Evolutionary conservation across 116 monocot genomes (phyloP), one percentile per base, ranked within the genome.

Genomic region (Trichopus zeylanicus): DNA sequence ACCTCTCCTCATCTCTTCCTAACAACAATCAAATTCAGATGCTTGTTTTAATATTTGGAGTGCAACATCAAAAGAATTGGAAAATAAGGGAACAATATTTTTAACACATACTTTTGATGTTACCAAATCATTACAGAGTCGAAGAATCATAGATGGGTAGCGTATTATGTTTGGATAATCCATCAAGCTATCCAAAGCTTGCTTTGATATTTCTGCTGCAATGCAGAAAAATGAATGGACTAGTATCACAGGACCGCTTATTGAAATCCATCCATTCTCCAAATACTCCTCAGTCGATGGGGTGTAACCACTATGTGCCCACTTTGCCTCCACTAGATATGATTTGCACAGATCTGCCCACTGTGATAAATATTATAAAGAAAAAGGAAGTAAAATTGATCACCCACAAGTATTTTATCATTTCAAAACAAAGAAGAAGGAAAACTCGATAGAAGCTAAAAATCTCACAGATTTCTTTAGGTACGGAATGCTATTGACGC

Each of bases 111-210:
- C 71, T 31, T 10, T 71, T 3, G 71, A 64, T 4, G 81, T 81
- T 13, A 29, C 81, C 15, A 81, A 38, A 34, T 81, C 81, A 51
- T 81, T 25, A 22, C 28, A 62, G 25, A 81, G 75, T 0, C 81
- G 71, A 61, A 62, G 18, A n/a, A 70, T 53, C 16, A 64, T 48
- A 19, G 46, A 59, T 11, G 71, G 59, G 9, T 11, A 46, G 13
- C 9, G 59, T 5, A 70, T 37, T 10, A 63, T 6, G 21, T 58
- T 46, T n/a, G 59, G 62, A n/a, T 75, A 70, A 20, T 35, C 37
- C 4, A 35, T 38, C 1, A 54, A 31, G 35, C 31, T 12, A n/a
- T 55, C 66, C 26, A 66, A 38, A 35, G 10, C 38, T 53, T 71
- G 55, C 21, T 20, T 38, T n/a, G 59, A 53, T 10, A 67, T 3